Evolutionary conservation across 2,329 filamentous ascomycete species (phyloP).

Genomic region (Aphanoascus verrucosus): DNA sequence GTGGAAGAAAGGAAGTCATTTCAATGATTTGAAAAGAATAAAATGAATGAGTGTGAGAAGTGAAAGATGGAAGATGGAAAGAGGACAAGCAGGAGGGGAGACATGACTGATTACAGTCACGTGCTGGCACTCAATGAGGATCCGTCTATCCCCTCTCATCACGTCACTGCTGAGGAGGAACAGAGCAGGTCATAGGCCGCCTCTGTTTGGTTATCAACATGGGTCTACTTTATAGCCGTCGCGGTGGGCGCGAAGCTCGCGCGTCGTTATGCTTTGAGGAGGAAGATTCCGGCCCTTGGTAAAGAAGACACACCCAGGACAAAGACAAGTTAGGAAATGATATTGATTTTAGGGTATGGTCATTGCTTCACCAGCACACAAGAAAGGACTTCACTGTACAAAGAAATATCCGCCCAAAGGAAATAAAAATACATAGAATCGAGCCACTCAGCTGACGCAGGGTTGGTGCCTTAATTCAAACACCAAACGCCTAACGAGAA

Average conservation of each 20-base stretch:
- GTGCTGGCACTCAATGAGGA: neutral
- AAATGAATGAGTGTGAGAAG: neutral
- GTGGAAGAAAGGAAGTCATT: neutral
- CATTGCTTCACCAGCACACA: neutral
- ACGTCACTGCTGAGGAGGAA: neutral
- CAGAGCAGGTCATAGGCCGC: neutral
- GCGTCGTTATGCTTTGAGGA: neutral
- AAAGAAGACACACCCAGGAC: neutral
- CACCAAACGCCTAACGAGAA: neutral
- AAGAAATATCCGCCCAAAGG: neutral
- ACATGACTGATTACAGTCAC: neutral
- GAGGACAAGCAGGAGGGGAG: neutral
- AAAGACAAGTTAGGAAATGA: neutral
- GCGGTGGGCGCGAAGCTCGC: neutral
- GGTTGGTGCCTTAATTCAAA: neutral
- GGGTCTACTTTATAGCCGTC: neutral
- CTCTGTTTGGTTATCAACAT: neutral
- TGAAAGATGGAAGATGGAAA: neutral
- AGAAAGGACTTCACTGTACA: neutral
- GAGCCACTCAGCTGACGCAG: neutral
- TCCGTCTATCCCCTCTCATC: neutral
- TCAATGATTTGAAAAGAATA: neutral
- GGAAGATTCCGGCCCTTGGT: neutral
- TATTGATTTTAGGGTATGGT: too few relatives aligned
- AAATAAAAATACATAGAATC: neutral